Conservation (phyloP, 371 early-diverging fungal genomes). For the Mortierella sp. region DNA sequence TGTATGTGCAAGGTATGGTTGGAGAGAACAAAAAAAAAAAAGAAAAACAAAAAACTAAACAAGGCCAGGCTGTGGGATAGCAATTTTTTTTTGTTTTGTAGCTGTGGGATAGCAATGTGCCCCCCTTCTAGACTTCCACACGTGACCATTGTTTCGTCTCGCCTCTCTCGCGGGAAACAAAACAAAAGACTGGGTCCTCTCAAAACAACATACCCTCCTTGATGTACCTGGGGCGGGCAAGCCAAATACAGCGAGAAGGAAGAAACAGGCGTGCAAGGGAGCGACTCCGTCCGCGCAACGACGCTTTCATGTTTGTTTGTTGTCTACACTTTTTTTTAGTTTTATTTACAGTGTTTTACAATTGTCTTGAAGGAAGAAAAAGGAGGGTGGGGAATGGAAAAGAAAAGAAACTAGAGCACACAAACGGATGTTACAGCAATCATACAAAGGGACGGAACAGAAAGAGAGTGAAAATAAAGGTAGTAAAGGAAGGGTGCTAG, state of each 20-base stretch:
- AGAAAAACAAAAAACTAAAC: neutral
- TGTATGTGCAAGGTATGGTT: neutral
- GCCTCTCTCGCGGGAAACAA: no score
- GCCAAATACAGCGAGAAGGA: neutral
- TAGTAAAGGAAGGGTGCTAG: neutral
- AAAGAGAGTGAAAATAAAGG: conserved; percentile 2
- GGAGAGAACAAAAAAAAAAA: neutral
- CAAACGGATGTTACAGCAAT: conserved; percentile 3
- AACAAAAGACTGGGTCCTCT: neutral
- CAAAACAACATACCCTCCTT: neutral
- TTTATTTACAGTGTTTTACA: conserved; percentile 15
- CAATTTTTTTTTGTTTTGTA: no score
- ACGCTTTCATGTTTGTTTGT: neutral
- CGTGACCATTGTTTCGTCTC: neutral
- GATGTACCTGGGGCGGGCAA: neutral
- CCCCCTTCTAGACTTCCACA: neutral
- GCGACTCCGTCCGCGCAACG: neutral
- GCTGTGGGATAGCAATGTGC: neutral
- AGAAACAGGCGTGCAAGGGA: no score
- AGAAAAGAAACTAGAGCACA: neutral
- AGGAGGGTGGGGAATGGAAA: no score
- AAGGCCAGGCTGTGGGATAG: neutral
- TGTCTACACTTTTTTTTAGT: neutral
- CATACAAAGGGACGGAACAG: conserved; percentile 5
- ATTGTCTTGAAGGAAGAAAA: neutral